Percentiles rank a stretch among this genome's conserved stretches.
These are phyloP conservation scores for Asclepias syriaca DNA, from an alignment of 257 asterid species.

Conservation along the genomic window DNA sequence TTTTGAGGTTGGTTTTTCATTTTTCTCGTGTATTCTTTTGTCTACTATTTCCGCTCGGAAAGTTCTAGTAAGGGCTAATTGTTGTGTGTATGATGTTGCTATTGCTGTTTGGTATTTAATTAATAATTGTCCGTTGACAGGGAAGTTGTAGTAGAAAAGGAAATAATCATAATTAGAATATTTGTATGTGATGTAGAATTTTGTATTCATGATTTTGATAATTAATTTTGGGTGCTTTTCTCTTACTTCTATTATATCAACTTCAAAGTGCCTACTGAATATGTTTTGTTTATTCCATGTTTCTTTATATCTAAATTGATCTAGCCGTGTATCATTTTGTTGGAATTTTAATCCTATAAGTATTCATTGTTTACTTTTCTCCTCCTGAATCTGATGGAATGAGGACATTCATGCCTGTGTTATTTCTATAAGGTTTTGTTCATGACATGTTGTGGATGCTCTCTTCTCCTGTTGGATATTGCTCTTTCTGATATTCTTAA, in stretches of 20 bases:
- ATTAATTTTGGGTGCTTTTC: background rate
- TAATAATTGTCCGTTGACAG: background rate
- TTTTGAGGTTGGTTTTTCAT: conserved; percentile 66
- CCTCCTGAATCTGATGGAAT: background rate
- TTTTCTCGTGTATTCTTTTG: background rate
- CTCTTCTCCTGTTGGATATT: background rate
- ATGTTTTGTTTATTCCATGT: background rate
- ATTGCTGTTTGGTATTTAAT: background rate
- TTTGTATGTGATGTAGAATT: background rate
- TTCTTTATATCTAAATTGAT: background rate
- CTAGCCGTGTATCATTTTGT: background rate
- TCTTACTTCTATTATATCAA: background rate
- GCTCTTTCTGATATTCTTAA: background rate
- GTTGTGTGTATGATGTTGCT: background rate
- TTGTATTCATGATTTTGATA: background rate
- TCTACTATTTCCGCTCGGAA: background rate
- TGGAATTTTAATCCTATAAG: background rate
- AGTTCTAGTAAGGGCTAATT: background rate
- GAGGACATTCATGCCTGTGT: background rate
- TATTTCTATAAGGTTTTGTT: background rate
- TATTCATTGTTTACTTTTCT: background rate
- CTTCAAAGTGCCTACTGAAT: background rate
- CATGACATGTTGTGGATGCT: background rate
- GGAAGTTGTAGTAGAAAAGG: background rate
- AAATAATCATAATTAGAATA: too few species aligned